Conservation (phyloP, 2,329 filamentous ascomycete genomes). For the Colletotrichum brevisporum region DNA sequence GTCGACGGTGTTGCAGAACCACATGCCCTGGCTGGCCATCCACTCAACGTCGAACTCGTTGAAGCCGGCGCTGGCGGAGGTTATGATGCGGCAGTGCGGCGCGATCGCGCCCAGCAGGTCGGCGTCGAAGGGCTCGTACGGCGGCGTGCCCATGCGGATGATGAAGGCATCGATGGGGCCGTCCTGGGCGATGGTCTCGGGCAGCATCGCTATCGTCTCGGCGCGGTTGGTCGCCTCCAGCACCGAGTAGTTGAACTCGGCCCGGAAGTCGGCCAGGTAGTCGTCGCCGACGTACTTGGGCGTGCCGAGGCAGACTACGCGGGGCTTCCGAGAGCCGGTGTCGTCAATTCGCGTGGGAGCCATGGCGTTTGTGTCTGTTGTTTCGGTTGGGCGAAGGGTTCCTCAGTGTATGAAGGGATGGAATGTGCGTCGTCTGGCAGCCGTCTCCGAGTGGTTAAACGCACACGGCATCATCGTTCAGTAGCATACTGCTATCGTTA, state of each 20-base stretch:
- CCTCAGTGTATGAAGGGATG: background rate
- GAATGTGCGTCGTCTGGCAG: too few species aligned
- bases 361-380: background rate
- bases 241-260: constrained; percentile 56
- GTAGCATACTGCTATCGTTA: too few species aligned
- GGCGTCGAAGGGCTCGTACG: constrained; percentile 65
- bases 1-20: constrained; percentile 68
- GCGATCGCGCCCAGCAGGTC: constrained; percentile 56
- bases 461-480: too few species aligned
- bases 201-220: constrained; percentile 53
- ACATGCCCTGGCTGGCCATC: constrained; percentile 58
- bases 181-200: constrained; percentile 49
- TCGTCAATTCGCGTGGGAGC: constrained; percentile 16
- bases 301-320: constrained; percentile 57
- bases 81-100: constrained; percentile 60
- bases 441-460: too few species aligned
- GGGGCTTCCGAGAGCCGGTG: constrained; percentile 48
- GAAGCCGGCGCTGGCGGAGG: constrained; percentile 62
- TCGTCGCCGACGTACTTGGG: constrained; percentile 55
- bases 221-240: constrained; percentile 54
- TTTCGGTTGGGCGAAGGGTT: background rate
- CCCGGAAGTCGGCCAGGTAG: constrained; percentile 55
- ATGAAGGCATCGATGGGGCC: constrained; percentile 64
- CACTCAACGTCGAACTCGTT: constrained; percentile 62
- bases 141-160: constrained; percentile 63